A percentile compares a stretch with the other conserved stretches of the same genome.
These are phyloP conservation scores for Malassezia sympodialis DNA, from an alignment of 1,284 basidiomycete genomes.

Conservation along the genomic window DNA sequence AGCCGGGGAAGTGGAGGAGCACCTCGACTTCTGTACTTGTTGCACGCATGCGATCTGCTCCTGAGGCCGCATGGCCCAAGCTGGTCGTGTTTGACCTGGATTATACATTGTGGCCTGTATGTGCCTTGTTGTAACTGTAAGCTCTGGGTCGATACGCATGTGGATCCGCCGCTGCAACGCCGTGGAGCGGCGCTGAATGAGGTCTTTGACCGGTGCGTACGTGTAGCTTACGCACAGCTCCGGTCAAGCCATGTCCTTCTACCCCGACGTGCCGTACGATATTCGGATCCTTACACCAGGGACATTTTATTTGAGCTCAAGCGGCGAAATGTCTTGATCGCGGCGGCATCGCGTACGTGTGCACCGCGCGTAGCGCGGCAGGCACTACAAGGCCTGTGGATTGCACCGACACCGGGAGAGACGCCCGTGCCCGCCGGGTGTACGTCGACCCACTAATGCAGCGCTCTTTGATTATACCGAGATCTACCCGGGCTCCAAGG, in stretches of 20 bases:
- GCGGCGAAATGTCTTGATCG: slow-evolving; percentile 21
- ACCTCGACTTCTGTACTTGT: background rate
- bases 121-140: background rate
- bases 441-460: background rate
- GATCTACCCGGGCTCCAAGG: slow-evolving; percentile 44
- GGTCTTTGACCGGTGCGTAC: slow-evolving; percentile 26
- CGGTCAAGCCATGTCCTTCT: slow-evolving; percentile 28
- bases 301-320: slow-evolving; percentile 30
- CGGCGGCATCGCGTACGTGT: slow-evolving; percentile 33
- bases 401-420: slow-evolving; percentile 1
- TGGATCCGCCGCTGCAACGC: slow-evolving; percentile 31
- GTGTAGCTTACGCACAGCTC: background rate
- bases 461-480: slow-evolving; percentile 35
- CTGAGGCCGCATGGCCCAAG: slow-evolving; percentile 19
- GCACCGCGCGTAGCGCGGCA: slow-evolving; percentile 37
- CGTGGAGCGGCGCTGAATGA: slow-evolving; percentile 25
- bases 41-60: background rate
- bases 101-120: slow-evolving; percentile 42
- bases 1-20: background rate
- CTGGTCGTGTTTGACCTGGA: slow-evolving; percentile 42
- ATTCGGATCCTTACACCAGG: background rate
- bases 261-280: slow-evolving; percentile 31
- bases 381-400: slow-evolving; percentile 33
- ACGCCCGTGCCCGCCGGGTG: background rate
- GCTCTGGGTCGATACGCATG: slow-evolving; percentile 41